phyloP scores from a whole-genome alignment of 2,329 filamentous ascomycete genomes.

The Fusarium proliferatum region DNA sequence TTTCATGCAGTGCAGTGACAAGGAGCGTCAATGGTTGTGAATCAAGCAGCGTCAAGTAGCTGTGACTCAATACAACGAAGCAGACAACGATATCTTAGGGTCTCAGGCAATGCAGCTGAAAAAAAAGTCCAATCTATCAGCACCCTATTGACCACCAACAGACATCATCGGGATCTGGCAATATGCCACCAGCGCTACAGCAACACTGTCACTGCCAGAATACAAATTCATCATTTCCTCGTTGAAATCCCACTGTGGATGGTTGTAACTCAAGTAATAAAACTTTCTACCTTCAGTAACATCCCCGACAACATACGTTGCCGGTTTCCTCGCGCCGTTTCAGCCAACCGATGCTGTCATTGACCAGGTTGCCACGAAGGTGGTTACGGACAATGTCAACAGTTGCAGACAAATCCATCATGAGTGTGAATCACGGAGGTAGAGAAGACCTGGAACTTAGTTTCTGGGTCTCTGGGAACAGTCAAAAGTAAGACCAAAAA shows the following conservation, averaged over 20 bases:
- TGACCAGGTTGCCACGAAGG: accelerated
- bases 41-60: background rate
- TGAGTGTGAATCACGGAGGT: too few relatives aligned
- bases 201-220: background rate
- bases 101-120: background rate
- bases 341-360: accelerated
- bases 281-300: accelerated
- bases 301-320: background rate
- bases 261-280: accelerated
- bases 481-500: background rate
- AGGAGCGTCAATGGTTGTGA: background rate
- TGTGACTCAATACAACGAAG: background rate
- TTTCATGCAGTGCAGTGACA: background rate
- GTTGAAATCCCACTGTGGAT: background rate
- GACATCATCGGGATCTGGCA: background rate
- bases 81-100: too few relatives aligned
- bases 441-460: accelerated
- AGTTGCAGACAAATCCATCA: background rate
- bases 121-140: background rate
- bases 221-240: background rate
- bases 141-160: background rate
- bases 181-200: background rate
- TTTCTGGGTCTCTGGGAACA: background rate
- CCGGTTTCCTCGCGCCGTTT: background rate
- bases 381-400: background rate